Base-by-base conservation (phyloP, 2,329 filamentous ascomycete species). In the Ilyonectria destructans region DNA sequence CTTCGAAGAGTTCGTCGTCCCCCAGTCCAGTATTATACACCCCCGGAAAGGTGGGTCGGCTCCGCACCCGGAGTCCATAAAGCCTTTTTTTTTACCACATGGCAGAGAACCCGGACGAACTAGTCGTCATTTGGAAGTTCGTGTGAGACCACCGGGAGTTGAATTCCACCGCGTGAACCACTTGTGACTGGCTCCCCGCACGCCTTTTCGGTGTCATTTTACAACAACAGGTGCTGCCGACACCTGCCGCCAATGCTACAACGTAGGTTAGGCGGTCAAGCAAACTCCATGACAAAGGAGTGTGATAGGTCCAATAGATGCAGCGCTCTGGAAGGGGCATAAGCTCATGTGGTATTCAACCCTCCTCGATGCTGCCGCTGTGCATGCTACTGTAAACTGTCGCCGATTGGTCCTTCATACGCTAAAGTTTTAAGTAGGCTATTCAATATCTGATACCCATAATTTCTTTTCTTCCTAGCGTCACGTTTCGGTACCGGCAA, bases 71-170 rank as follows among this genome's bases (percentile, higher is more conserved):
- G 57, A 58, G 52, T 13, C 31, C 6, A 23, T 37, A 58, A 52
- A 35, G 23, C 9, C 55, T 43, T 52, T 61, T 63, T 61, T 62
- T 52, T 46, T 58, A 21, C 55, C 58, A 66, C 64, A 62, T 62
- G 58, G 45, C 45, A 23, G 35, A 33, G 40, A 52, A 43, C n/a
- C 15, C 4, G 40, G 37, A 54, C 40, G 23, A 52, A 40, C 64
- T 66, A 62, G 46, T 52, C 58, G 33, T 54, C 35, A 31, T 66
- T 54, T 10, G 46, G 64, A 13, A 49, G 23, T 43, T 57, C 6
- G 26, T 8, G 21, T 46, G 58, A 45, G 57, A 56, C n/a, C 33
- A 21, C 35, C 35, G 29, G n/a, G 45, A 10, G 46, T 8, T 10
- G 5, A 52, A n/a, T 23, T 43, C 45, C 45, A 21, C 15, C 29